These are phyloP conservation scores for Colletotrichum sp. DNA, from an alignment of 2,329 filamentous ascomycete genomes.

Conservation along the genomic window DNA sequence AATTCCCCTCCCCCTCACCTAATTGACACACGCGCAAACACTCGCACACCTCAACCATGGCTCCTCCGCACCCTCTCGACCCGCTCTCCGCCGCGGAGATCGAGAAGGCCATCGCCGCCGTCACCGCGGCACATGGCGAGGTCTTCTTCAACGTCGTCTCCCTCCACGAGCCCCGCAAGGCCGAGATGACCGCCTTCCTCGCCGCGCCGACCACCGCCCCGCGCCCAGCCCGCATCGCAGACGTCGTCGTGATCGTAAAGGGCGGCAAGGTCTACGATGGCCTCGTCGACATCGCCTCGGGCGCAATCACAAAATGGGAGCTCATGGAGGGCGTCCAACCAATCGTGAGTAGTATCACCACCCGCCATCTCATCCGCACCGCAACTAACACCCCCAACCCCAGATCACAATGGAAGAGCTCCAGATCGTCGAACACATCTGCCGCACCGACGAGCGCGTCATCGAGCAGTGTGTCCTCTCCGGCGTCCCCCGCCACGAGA, in stretches of 20 bases:
- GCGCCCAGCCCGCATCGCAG: conserved; percentile 74
- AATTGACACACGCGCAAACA: background rate
- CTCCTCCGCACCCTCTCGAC: conserved; percentile 70
- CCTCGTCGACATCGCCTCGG: conserved; percentile 72
- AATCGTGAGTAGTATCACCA: conserved; percentile 53
- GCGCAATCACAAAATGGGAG: conserved; percentile 76
- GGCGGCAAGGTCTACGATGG: conserved; percentile 85
- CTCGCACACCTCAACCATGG: background rate
- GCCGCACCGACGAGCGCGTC: conserved; percentile 80
- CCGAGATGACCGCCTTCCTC: conserved; percentile 82
- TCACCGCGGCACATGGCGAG: conserved; percentile 72
- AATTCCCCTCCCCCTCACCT: background rate
- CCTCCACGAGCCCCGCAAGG: conserved; percentile 84
- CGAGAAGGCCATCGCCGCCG: conserved; percentile 68
- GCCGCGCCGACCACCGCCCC: conserved; percentile 64
- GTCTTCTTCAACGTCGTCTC: conserved; percentile 88
- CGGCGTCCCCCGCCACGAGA: conserved; percentile 80
- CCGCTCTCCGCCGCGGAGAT: conserved; percentile 78
- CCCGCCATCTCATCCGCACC: background rate
- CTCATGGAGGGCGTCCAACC: conserved; percentile 80
- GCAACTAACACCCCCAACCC: background rate
- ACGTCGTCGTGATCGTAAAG: conserved; percentile 81
- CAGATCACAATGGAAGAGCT: conserved; percentile 92
- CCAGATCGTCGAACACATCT: conserved; percentile 76
- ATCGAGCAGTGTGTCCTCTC: conserved; percentile 89